phyloP scores from a whole-genome alignment of 345 rosid species.

The Leavenworthia alabamica region DNA sequence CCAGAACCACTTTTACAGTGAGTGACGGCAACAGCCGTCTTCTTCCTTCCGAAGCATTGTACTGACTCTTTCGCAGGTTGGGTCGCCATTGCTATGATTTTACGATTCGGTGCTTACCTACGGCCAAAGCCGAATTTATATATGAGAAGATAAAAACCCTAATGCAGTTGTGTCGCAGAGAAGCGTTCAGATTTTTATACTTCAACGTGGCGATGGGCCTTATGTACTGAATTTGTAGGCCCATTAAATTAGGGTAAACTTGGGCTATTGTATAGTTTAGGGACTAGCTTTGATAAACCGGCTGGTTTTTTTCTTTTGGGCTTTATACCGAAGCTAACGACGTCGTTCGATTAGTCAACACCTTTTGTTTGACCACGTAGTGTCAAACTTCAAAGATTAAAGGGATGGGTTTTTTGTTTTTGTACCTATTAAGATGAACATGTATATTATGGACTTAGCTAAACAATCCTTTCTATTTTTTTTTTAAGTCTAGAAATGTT shows the following conservation, averaged over 20 bases:
- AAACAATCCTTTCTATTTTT: background rate
- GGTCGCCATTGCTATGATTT: constrained; percentile 38
- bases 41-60: constrained; percentile 83
- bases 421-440: background rate
- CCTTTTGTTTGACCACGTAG: background rate
- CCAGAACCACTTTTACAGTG: constrained; percentile 74
- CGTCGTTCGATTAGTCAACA: background rate
- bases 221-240: constrained; percentile 6
- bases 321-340: background rate
- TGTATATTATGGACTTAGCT: background rate
- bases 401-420: background rate
- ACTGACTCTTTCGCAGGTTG: constrained; percentile 40
- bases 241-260: background rate
- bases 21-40: constrained; percentile 78
- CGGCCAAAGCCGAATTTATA: constrained; percentile 6
- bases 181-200: background rate
- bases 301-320: background rate
- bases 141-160: constrained; percentile 14
- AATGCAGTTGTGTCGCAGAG: background rate
- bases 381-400: background rate
- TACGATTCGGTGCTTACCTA: constrained; percentile 4
- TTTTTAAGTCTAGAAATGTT: background rate
- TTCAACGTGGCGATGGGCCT: background rate
- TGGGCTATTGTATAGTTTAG: background rate
- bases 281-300: background rate